A percentile compares a stretch with the other conserved stretches of the same genome.
Conservation (phyloP, 495 filamentous ascomycete species). For the Hypoxylon fragiforme region DNA sequence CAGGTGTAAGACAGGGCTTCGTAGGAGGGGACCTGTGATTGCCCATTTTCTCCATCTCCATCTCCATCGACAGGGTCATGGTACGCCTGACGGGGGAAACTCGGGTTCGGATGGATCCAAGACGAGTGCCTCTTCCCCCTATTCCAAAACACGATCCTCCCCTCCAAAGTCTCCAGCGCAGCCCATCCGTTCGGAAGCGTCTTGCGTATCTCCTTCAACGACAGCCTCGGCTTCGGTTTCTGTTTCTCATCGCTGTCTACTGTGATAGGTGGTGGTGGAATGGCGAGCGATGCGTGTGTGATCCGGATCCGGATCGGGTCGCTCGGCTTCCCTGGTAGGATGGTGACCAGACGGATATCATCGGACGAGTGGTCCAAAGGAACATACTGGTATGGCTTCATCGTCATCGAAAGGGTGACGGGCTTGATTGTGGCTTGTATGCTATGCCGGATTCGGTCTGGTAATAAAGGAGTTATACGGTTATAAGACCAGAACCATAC, state of each 20-base stretch:
- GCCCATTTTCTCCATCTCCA: background rate
- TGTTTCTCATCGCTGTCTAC: background rate
- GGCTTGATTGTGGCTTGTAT: no score
- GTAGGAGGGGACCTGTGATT: background rate
- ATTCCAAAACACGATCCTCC: conserved; percentile 10
- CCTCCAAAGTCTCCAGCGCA: conserved; percentile 11
- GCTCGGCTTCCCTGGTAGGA: conserved; percentile 10
- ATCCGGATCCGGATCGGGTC: conserved; percentile 20
- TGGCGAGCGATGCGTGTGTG: conserved; percentile 9
- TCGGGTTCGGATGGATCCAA: conserved; percentile 21
- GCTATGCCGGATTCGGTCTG: no score
- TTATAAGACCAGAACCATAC: no score
- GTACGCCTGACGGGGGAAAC: background rate
- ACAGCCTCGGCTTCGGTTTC: background rate
- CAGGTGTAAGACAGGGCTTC: conserved; percentile 23
- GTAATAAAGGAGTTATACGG: no score
- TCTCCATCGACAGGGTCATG: background rate
- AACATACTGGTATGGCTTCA: conserved; percentile 8
- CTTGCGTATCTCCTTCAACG: conserved; percentile 5
- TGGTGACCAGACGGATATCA: conserved; percentile 21
- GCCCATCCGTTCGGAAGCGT: conserved; percentile 5
- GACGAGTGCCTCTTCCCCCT: background rate
- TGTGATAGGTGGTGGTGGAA: background rate
- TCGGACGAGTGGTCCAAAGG: conserved; percentile 5
- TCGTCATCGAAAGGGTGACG: background rate